These are phyloP conservation scores for Phytophthora syringae DNA, from an alignment of 352 stramenopile species.

Conservation along the genomic window DNA sequence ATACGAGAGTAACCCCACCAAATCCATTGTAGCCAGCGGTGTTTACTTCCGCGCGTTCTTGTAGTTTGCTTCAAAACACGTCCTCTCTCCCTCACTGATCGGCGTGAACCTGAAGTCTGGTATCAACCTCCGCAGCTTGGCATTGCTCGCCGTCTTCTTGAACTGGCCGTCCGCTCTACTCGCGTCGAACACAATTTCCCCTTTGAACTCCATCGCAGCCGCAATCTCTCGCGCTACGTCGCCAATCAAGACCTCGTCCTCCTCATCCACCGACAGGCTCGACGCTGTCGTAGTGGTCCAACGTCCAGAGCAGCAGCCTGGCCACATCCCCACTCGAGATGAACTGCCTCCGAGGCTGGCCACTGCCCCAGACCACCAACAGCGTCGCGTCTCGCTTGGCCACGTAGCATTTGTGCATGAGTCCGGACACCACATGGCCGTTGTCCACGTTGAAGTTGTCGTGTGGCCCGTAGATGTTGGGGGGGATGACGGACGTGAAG, in stretches of 20 bases:
- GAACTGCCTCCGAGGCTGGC: constrained; percentile 97
- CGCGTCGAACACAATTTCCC: constrained; percentile 92
- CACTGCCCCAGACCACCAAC: constrained; percentile 96
- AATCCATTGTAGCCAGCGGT: no score
- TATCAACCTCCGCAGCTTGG: constrained; percentile 90
- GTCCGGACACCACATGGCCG: constrained; percentile 97
- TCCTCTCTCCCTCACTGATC: constrained; percentile 84
- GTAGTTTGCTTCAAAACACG: constrained; percentile 65
- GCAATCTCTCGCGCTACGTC: constrained; percentile 91
- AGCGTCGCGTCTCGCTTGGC: constrained; percentile 91
- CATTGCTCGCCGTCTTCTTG: constrained; percentile 99
- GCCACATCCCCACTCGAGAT: constrained; percentile 97
- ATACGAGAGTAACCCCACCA: no score
- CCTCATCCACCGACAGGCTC: constrained; percentile 96
- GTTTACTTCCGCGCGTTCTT: constrained; percentile 53
- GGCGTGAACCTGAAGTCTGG: constrained; percentile 95
- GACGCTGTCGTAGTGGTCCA: constrained; percentile 82
- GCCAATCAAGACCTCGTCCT: constrained; percentile 95
- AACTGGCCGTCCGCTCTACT: constrained; percentile 98
- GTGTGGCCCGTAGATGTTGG: constrained; percentile 98
- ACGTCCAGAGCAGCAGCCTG: constrained; percentile 90
- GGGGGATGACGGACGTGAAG: constrained; percentile 99
- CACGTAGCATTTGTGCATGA: constrained; percentile 99
- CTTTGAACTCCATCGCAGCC: constrained; percentile 78
- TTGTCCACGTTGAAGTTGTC: constrained; percentile 99